Evolutionary conservation across 768 basidiomycete genomes (phyloP), one percentile per base, ranked within the genome.

Genomic region (Lentinula detonsa): DNA sequence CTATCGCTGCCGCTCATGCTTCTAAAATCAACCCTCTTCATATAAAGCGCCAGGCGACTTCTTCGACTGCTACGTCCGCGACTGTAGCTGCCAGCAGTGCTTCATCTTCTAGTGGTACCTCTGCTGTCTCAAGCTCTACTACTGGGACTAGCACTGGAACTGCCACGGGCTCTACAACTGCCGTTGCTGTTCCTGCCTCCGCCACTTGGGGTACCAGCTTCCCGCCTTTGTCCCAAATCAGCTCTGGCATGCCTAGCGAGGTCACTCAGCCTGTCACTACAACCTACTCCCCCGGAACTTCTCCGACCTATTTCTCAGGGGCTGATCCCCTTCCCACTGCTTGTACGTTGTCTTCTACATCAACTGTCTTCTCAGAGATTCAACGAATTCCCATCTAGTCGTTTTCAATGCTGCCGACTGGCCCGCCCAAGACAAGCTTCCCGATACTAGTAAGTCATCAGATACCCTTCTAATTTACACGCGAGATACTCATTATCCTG

Each of bases 301-400:
- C 77, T 0, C 81, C 87, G 18, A 2, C 84, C 88, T 1, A 74
- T 88, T 51, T 18, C 45, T 66, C 82, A 35, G 87, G 88, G 61
- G 93, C 83, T 1, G 88, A 89, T 2, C 62, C 73, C 2, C 74
- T 94, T 9, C 93, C 93, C 0, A 75, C 81, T 0, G 70, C 79
- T n/a, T 85, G 89, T 89, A 70, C 61, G 18, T 43, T 8, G 81
- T 73, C 2, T 57, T 37, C 42, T 13, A 39, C 13, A 62, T 54
- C 61, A 57, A 34, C n/a, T 21, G 40, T 50, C 21, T n/a, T 56
- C 31, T 59, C 10, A 62, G 11, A 21, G 11, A 31, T 35, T 39
- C 21, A 43, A 57, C 16, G 28, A 18, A 42, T 42, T 33, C 16
- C 52, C 18, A 21, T 21, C 13, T 31, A 73, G 72, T 72, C 50